Base-by-base conservation (phyloP, 345 rosid genomes). In the Arabis hirsuta region DNA sequence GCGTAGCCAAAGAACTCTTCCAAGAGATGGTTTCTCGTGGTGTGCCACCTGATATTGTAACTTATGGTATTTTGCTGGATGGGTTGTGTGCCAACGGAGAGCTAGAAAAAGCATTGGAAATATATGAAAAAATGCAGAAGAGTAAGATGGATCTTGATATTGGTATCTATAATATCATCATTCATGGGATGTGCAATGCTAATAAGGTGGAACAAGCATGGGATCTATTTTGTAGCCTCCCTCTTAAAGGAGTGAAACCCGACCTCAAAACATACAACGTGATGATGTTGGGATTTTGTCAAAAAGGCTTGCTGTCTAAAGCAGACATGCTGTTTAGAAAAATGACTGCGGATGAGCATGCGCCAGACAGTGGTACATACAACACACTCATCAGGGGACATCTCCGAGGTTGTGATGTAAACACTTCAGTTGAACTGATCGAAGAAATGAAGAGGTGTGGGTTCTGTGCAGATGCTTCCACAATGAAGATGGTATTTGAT, bases 121-220 rank as follows among this genome's bases (percentile, higher is more conserved):
- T 53, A 0, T 41, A 20, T 39, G 7, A 39, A 0, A 14, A 39
- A 8, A 42, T 67, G 50, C 39, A 42, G 36, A 42, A 42, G 27
- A 67, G 62, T 53, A 42, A 19, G n/a, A 56, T 55, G 0, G 56
- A 71, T 4, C 79, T 64, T 22, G 6, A 58, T 53, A 51, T 73
- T 10, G 56, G 64, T 45, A 27, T 31, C 9, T 47, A 55, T 32
- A 76, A 6, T 50, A 44, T 65, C n/a, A 57, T 81, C 32, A 73
- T 83, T 6, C 41, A 76, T 44, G 81, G 87, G 52, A 20, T 84
- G 80, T 75, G 81, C 47, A 77, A 34, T 38, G 72, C n/a, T 9
- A 39, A 53, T 29, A 66, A 44, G 60, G 73, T 78, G 3, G 55
- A 66, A 12, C 52, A 31, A 19, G 80, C 77, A 12, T 47, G 62